A percentile compares a stretch with the other conserved stretches of the same genome.
Evolutionary conservation across 139 green algal genomes (phyloP).

Genomic region (Coccomyxa sp.): DNA sequence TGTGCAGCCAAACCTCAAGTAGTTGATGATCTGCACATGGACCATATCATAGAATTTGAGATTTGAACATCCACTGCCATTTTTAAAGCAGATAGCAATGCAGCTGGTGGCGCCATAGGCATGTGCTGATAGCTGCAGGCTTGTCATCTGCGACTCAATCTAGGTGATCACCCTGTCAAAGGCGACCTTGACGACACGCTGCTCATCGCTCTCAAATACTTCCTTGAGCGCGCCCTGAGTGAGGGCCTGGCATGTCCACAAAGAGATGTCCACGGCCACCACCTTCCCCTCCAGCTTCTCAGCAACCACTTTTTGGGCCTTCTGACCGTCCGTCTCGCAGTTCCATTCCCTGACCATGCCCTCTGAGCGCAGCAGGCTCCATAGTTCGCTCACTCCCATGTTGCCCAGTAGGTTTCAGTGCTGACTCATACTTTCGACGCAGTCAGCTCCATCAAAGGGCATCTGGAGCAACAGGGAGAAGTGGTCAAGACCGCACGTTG

Average conservation of each 20-base stretch:
- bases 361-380: neutral
- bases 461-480: too few species aligned
- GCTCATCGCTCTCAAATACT: neutral
- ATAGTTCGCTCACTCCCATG: neutral
- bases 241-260: neutral
- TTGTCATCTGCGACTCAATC: neutral
- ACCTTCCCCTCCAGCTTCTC: neutral
- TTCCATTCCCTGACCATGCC: neutral
- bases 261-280: neutral
- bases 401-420: too few species aligned
- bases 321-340: neutral
- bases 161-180: neutral
- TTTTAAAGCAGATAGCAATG: too few species aligned
- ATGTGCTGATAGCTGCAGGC: neutral
- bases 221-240: neutral
- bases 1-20: conserved; percentile 57
- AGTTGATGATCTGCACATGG: conserved; percentile 44
- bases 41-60: neutral
- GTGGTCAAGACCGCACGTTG: too few species aligned
- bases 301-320: neutral
- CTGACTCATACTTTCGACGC: too few species aligned
- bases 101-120: too few species aligned
- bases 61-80: too few species aligned
- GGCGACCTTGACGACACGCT: neutral
- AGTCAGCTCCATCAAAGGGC: too few species aligned